Evolutionary conservation across 2,329 filamentous ascomycete species (phyloP), one percentile per base, ranked within the genome.

Genomic region (Calonectria hawksworthii): DNA sequence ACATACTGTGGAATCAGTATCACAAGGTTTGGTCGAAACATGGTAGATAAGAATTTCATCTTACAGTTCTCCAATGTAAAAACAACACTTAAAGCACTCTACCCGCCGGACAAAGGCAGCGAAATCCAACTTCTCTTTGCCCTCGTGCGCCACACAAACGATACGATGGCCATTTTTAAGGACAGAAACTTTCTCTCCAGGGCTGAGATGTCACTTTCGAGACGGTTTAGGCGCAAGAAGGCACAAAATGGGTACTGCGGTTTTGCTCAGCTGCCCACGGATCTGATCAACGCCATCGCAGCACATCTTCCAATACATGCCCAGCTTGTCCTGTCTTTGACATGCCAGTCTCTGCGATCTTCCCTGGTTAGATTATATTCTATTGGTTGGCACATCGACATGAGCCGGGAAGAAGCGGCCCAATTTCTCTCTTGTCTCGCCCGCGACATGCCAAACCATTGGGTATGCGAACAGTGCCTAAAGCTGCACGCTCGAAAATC

Each of bases 401-500:
- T 73, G 32, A n/a, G 28, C 30, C 69, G 36, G 5, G 16, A 66
- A 7, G 36, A 73, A 26, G n/a, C 28, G 11, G 23, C 68, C 28
- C 63, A 71, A 1, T 72, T 68, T 32, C 72, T 77, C 21, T 32
- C 69, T 61, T 30, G 65, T 47, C 67, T 68, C 8, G 67, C 68
- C 4, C 72, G 67, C 23, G 66, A 75, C 16, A 70, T 66, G 72
- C 74, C 54, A 16, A 14, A 70, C 26, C 52, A 61, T 16, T 77
- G 74, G 75, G 75, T 75, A 9, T 77, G 75, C 50, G 69, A 71
- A 2, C 5, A 47, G 4, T 77, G 75, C 41, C n/a, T 73, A 52
- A 64, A 68, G 14, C 38, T 70, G 16, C 75, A 76, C 38, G 2
- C 1, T 3, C 61, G 65, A 26, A 5, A 23, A 44, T 1, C 1